These are phyloP conservation scores for Paramecium sonneborni DNA, from an alignment of 73 alveolate species.

Conservation along the genomic window DNA sequence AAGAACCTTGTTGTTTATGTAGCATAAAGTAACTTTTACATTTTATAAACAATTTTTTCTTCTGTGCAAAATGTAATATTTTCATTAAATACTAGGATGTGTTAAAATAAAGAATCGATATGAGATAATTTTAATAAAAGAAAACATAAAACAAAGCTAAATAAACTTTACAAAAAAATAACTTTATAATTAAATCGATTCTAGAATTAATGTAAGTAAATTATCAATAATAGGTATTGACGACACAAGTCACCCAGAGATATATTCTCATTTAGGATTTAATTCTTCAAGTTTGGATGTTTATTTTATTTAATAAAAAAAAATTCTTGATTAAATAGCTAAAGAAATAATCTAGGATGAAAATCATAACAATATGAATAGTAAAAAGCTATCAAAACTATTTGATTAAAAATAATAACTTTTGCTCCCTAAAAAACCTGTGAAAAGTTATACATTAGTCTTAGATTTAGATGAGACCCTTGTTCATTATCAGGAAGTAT, in stretches of 20 bases:
- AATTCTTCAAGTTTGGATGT: background rate
- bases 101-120: constrained; percentile 1
- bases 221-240: constrained; percentile 52
- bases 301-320: background rate
- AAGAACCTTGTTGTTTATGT: background rate
- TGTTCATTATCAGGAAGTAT: constrained; percentile 8
- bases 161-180: background rate
- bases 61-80: background rate
- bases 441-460: background rate
- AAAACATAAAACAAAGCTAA: background rate
- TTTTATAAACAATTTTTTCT: background rate
- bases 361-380: background rate
- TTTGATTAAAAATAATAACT: background rate
- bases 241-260: constrained; percentile 57
- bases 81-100: background rate
- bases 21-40: background rate
- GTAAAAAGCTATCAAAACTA: background rate
- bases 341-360: background rate
- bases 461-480: constrained; percentile 6
- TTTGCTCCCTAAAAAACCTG: background rate
- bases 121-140: background rate
- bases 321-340: background rate
- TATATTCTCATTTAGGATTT: background rate
- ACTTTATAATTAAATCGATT: constrained; percentile 9
- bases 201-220: constrained; percentile 53